Conservation (phyloP, 108 stramenopile species). For the Aureococcus anophagefferens region DNA sequence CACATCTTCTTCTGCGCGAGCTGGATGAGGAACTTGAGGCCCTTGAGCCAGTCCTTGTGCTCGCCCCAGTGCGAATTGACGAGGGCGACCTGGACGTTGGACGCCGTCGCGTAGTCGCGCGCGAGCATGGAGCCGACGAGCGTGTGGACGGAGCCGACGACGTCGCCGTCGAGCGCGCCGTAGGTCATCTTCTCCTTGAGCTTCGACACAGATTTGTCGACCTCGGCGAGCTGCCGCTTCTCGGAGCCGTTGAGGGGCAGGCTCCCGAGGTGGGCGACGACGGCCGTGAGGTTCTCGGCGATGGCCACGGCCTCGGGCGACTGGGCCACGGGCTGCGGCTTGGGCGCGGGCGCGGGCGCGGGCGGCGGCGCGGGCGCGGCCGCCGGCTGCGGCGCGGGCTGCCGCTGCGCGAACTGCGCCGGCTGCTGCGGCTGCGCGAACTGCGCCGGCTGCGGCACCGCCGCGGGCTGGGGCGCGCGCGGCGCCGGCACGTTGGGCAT, state of each 20-base stretch:
- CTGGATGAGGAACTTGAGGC: conserved; percentile 75
- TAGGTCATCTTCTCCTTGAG: conserved; percentile 57
- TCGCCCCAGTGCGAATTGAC: conserved; percentile 72
- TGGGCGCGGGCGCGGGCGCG: too few relatives aligned
- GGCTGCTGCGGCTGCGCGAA: background rate
- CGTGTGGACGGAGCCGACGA: conserved; percentile 35
- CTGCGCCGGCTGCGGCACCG: background rate
- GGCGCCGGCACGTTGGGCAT: background rate
- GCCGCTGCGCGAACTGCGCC: too few relatives aligned
- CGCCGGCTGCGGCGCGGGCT: too few relatives aligned
- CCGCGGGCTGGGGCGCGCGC: background rate
- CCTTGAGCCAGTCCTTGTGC: conserved; percentile 94
- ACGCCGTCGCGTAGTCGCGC: conserved; percentile 54
- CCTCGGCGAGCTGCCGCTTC: conserved; percentile 60
- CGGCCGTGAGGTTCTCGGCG: conserved; percentile 46
- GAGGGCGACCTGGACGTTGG: conserved; percentile 54
- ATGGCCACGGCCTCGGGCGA: conserved; percentile 42
- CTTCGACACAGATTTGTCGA: conserved; percentile 63
- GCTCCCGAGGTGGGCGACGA: conserved; percentile 36
- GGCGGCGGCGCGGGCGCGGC: too few relatives aligned
- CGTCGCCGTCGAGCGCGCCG: conserved; percentile 50
- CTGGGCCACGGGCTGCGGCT: too few relatives aligned
- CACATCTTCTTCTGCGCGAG: conserved; percentile 63
- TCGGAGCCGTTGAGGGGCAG: conserved; percentile 42
- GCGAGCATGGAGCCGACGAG: conserved; percentile 42